Percentiles rank a stretch among this genome's conserved stretches.
phyloP scores from a whole-genome alignment of 2,329 filamentous ascomycete genomes.

The Diaporthe sp. region DNA sequence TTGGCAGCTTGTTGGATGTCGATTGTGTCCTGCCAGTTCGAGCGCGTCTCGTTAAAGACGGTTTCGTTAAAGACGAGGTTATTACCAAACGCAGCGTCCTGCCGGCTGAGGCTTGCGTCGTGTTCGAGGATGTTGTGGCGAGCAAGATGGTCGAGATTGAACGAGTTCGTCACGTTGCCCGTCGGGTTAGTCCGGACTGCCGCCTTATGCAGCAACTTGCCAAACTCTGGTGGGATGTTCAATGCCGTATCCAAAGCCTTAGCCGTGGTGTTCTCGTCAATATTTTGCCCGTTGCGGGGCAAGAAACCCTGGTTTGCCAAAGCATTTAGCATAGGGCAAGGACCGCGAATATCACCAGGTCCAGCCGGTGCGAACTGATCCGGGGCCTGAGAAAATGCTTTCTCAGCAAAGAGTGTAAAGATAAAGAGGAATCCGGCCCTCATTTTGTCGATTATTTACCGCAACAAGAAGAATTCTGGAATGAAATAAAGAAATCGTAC shows the following conservation, averaged over 20 bases:
- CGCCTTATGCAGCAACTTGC: slow-evolving; percentile 56
- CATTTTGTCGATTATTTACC: neutral
- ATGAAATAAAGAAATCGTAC: neutral
- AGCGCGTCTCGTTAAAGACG: slow-evolving; percentile 60
- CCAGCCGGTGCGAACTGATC: slow-evolving; percentile 26
- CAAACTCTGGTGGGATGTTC: slow-evolving; percentile 58
- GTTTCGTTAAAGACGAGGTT: slow-evolving; percentile 65
- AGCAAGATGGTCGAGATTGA: slow-evolving; percentile 57
- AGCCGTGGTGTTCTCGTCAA: slow-evolving; percentile 55
- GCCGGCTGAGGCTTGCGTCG: slow-evolving; percentile 56
- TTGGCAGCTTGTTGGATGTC: slow-evolving; percentile 59
- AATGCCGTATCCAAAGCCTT: slow-evolving; percentile 55
- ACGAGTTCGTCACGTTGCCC: slow-evolving; percentile 57
- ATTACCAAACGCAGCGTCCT: slow-evolving; percentile 64
- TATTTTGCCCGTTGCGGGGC: slow-evolving; percentile 58
- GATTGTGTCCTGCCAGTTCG: slow-evolving; percentile 62
- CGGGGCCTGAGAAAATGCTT: slow-evolving; percentile 20
- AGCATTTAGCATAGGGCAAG: slow-evolving; percentile 66
- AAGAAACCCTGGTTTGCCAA: slow-evolving; percentile 65
- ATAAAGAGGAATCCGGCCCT: slow-evolving; percentile 6
- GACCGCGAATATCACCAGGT: slow-evolving; percentile 49
- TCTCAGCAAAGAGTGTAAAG: neutral
- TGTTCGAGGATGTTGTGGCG: slow-evolving; percentile 63
- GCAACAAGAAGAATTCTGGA: neutral
- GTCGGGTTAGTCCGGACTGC: slow-evolving; percentile 57